Percentiles rank a stretch among this genome's conserved stretches.
phyloP scores from a whole-genome alignment of 257 asterid genomes.

The Solanum boliviense region DNA sequence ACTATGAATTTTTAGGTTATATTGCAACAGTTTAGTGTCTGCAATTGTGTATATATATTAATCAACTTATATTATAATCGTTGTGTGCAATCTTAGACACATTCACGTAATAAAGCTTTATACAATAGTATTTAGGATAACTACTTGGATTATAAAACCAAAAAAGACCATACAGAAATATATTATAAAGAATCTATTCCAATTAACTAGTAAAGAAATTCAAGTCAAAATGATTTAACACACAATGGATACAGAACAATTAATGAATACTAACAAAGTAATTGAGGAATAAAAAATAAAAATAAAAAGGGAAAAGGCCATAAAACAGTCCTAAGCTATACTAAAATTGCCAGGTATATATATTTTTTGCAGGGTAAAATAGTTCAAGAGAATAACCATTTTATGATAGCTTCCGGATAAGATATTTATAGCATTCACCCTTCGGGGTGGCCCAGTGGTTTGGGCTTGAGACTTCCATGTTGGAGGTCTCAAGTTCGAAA shows the following conservation, averaged over 20 bases:
- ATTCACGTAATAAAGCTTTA: background rate
- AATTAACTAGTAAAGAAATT: background rate
- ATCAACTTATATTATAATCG: background rate
- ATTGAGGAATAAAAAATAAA: background rate
- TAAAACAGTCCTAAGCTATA: background rate
- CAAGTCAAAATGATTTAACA: background rate
- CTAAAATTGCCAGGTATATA: background rate
- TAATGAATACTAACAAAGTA: background rate
- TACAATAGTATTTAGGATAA: background rate
- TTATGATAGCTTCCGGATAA: background rate
- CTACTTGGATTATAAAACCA: background rate
- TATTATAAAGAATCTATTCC: background rate
- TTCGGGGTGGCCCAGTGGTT: no score
- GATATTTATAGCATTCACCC: background rate
- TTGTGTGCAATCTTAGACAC: background rate
- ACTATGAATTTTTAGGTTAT: background rate
- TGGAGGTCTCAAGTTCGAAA: no score
- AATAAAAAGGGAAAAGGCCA: background rate
- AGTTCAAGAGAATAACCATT: background rate
- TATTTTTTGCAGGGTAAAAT: background rate
- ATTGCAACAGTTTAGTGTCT: background rate
- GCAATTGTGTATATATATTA: background rate
- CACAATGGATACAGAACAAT: background rate
- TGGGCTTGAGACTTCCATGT: no score
- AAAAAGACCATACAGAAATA: background rate